Evolutionary conservation across 108 stramenopile species (phyloP), one percentile per base, ranked within the genome.

Genomic region (Cyclostephanos tholiformis): DNA sequence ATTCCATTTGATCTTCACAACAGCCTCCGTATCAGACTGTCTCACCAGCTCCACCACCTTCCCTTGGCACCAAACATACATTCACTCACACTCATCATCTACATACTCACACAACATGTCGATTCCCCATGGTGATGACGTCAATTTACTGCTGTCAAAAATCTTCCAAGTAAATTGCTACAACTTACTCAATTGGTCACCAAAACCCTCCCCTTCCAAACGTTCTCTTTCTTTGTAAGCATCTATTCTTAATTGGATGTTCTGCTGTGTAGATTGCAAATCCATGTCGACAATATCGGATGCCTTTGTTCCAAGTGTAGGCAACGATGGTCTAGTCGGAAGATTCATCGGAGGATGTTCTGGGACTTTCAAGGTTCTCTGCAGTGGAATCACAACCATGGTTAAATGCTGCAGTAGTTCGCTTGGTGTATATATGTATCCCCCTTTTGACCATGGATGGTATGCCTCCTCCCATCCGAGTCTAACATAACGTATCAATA

Each of bases 1-100:
- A 65, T 65, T 44, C 64, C 64, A 65, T 43, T 65, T 43, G 26
- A 65, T 26, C 46, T 46, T 65, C 20, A 65, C 64, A 25, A 62
- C 35, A 29, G 32, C 29, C 13, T 35, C 35, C 0, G 41, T 65
- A 26, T 46, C 46, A 26, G 64, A 13, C 23, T 46, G 20, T 46
- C 26, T 65, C 23, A 65, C 44, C 39, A 65, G 39, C 26, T 43
- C 64, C 41, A 43, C 26, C 23, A 65, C 64, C 19, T 43, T 65
- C 19, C 64, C 64, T 46, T 65, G 64, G 26, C 39, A 39, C 64
- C 64, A 65, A 36, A 46, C 46, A 26, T 46, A 46, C 22, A n/a
- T 43, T 46, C 19, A 6, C 17, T 23, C 44, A 20, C 41, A 41
- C 25, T 43, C 64, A 7, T 43, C 22, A 26, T 65, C 64, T 6